phyloP scores from a whole-genome alignment of 345 rosid species.

The Arabidopsis thaliana region DNA sequence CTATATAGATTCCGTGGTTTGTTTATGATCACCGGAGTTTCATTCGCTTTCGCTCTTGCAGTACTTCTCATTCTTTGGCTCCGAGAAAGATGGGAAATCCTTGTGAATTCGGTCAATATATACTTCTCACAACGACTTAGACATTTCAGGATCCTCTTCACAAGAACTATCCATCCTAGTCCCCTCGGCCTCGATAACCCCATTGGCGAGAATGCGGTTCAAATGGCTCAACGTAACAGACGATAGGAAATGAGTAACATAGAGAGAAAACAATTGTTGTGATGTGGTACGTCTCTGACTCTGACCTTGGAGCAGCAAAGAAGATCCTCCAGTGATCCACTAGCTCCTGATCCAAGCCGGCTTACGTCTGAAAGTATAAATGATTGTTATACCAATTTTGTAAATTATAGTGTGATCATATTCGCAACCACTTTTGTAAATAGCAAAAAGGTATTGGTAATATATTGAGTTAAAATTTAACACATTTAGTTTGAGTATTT shows the following conservation, averaged over 20 bases:
- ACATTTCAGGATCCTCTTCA: slow-evolving; percentile 3
- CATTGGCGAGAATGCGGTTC: neutral
- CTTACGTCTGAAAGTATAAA: neutral
- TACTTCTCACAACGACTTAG: neutral
- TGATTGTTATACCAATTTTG: neutral
- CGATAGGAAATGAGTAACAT: neutral
- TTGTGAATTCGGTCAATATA: slow-evolving; percentile 1
- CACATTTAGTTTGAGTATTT: too few relatives aligned
- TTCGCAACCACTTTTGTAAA: neutral
- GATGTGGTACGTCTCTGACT: neutral
- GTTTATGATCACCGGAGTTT: slow-evolving; percentile 39
- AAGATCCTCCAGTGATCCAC: neutral
- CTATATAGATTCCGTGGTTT: slow-evolving; percentile 40
- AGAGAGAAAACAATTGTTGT: neutral
- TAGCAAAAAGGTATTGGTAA: neutral
- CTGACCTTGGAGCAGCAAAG: neutral
- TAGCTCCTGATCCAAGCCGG: neutral
- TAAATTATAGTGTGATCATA: neutral
- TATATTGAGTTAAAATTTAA: too few relatives aligned
- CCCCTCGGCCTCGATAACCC: neutral
- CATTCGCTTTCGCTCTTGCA: slow-evolving; percentile 28
- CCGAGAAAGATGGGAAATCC: slow-evolving; percentile 16
- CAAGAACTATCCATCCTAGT: slow-evolving; percentile 24
- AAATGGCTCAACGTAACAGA: slow-evolving; percentile 30
- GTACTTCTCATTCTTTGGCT: slow-evolving; percentile 18